Evolutionary conservation across 1,284 basidiomycete genomes (phyloP), one percentile per base, ranked within the genome.

Genomic region (Sphagnurus paluster): DNA sequence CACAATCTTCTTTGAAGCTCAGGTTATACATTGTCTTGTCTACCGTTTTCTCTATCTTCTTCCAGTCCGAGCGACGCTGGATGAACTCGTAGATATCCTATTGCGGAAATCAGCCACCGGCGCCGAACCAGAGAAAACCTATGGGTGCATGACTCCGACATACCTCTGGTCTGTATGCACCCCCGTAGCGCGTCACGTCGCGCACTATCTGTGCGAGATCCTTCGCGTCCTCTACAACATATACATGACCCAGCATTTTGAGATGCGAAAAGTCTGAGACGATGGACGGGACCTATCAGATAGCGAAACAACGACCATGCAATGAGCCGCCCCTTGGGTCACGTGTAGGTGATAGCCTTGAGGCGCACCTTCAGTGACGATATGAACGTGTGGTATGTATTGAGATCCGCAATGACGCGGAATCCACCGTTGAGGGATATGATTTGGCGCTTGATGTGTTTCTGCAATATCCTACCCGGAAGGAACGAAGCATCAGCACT

Each of bases 231-330:
- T 88, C 85, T 5, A 91, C 88, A 39, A 98, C 92, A 64, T 87
- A 99, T 6, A 98, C 90, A 60, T 97, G 93, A 0, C 94, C 95
- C 5, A 98, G 75, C 90, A 98, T 95, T 67, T 97, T 98, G 46
- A 99, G 76, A 56, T 94, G 87, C 11, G 93, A 86, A 58, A 98
- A 98, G 54, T 97, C 93, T 0, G 84, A 76, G 0, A 85, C 84
- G 16, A 98, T 85, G 19, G 72, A 69, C 16, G 81, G 72, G 2
- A 84, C 73, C 78, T 81, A 47, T 46, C 9, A n/a, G n/a, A n/a
- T 33, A 30, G 11, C 19, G 3, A 20, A 24, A 17, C 39, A 16
- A 30, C 28, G 26, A n/a, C n/a, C n/a, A n/a, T n/a, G n/a, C n/a
- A n/a, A n/a, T n/a, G n/a, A n/a, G n/a, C n/a, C n/a, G n/a, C n/a